Evolutionary conservation across 441 rosid species (phyloP).

Genomic region (Cnidoscolus chayamansa): DNA sequence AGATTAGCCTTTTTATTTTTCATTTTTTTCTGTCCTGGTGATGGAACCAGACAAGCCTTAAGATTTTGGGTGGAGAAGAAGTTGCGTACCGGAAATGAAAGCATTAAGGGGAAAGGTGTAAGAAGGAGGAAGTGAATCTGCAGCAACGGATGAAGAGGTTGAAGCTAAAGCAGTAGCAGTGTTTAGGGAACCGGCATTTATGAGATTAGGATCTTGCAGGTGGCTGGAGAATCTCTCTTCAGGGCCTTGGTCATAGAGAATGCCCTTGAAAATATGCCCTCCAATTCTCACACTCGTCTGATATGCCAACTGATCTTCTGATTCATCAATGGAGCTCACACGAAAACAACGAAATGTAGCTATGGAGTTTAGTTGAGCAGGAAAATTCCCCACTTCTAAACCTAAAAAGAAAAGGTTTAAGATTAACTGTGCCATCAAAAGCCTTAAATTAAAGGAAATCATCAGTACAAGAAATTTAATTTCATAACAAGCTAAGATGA

Average conservation of each 20-base stretch:
- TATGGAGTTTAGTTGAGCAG: constrained; percentile 46
- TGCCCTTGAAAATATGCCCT: constrained; percentile 82
- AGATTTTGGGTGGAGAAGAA: constrained; percentile 60
- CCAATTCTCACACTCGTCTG: constrained; percentile 75
- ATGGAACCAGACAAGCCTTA: constrained; percentile 8
- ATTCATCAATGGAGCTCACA: constrained; percentile 64
- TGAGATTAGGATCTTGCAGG: constrained; percentile 30
- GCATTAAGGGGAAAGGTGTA: constrained; percentile 58
- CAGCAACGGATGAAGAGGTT: constrained; percentile 25
- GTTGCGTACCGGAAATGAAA: constrained; percentile 76
- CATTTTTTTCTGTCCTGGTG: too few relatives aligned
- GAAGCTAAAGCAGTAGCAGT: constrained; percentile 28
- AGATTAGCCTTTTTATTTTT: too few relatives aligned
- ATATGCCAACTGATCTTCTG: constrained; percentile 69
- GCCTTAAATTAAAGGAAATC: too few relatives aligned
- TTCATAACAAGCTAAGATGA: neutral
- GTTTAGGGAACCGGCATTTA: constrained; percentile 29
- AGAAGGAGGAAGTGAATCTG: constrained; percentile 40
- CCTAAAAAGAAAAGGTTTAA: constrained; percentile 30
- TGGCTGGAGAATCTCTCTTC: constrained; percentile 27
- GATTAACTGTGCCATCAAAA: neutral
- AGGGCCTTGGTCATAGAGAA: constrained; percentile 88
- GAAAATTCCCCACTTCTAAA: constrained; percentile 62
- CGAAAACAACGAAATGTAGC: constrained; percentile 73
- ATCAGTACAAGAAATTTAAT: neutral